Base-by-base conservation (phyloP, 2,329 filamentous ascomycete genomes). In the Alternaria rosae region DNA sequence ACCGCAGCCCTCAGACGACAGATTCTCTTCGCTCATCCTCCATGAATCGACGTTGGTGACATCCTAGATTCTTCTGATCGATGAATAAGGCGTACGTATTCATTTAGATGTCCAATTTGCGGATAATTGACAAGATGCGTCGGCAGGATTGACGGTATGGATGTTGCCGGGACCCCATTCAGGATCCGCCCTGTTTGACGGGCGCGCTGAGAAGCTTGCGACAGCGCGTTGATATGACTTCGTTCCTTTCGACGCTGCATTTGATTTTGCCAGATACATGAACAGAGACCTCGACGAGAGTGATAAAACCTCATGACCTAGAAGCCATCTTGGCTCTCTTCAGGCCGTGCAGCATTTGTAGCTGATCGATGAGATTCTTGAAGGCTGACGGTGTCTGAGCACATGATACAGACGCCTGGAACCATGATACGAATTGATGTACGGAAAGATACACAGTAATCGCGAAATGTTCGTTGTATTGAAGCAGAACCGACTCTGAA, bases 221-320 rank as follows among this genome's bases (percentile, higher is more conserved):
- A 23, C n/a, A 56, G 20, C 43, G 6, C 15, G 52, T 26, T 42
- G 51, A 32, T 47, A 32, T 13, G 43, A 11, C 42, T 25, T 60
- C 9, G 13, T 50, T 12, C 25, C 43, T 11, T 28, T 55, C 32
- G 21, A 25, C 12, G 52, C 52, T 15, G 28, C 41, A 28, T 48
- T 17, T 7, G 42, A 32, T 28, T 13, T 48, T 30, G 41, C 12
- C 8, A 28, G n/a, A 26, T 4, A 71, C 65, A 38, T 66, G 56
- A 8, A 64, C 51, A 17, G 69, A 71, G 9, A 70, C 59, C 32
- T 68, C 62, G 28, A 73, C 61, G 9, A 70, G 59, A 17, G 65
- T 67, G 28, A 71, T 17, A 5, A 70, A 62, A 38, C 56, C 50
- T 52, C 12, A 7, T 50, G 50, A 57, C 50, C 26, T 21, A 20